These are phyloP conservation scores for Asparagopsis taxiformis DNA, from an alignment of 31 red algal species.

Conservation along the genomic window DNA sequence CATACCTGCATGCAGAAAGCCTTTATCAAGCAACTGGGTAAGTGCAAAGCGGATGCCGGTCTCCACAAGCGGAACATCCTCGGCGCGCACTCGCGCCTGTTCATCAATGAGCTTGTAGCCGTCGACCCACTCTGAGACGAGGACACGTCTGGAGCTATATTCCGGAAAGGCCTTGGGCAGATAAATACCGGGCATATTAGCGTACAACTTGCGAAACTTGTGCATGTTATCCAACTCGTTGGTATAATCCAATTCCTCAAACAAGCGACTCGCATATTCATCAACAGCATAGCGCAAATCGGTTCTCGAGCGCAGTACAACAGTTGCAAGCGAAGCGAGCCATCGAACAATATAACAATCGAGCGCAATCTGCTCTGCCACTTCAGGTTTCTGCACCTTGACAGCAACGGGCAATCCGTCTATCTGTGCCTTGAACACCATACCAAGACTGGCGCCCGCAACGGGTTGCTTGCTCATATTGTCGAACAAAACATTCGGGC, in stretches of 20 bases:
- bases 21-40: conserved; percentile 74
- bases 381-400: conserved; percentile 73
- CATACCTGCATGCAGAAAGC: conserved; percentile 85
- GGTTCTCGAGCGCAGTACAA: conserved; percentile 9
- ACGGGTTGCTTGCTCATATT: conserved; percentile 45
- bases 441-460: conserved; percentile 76
- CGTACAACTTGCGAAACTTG: conserved; percentile 37
- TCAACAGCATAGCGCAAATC: conserved; percentile 72
- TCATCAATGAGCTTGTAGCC: conserved; percentile 70
- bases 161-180: conserved; percentile 54
- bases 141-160: conserved; percentile 47
- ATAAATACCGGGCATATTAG: conserved; percentile 26
- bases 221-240: conserved; percentile 51
- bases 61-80: conserved; percentile 42
- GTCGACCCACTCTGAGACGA: conserved; percentile 79
- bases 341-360: conserved; percentile 71
- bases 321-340: conserved; percentile 22
- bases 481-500: conserved; percentile 52
- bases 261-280: conserved; percentile 76
- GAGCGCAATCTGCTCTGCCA: conserved; percentile 66
- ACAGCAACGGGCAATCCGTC: conserved; percentile 60
- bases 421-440: conserved; percentile 72
- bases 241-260: conserved; percentile 72
- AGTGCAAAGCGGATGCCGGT: conserved; percentile 79
- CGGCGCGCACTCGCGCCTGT: conserved; percentile 32